Evolutionary conservation across 2,329 filamentous ascomycete genomes (phyloP).

Genomic region (Neofusicoccum cordaticola): DNA sequence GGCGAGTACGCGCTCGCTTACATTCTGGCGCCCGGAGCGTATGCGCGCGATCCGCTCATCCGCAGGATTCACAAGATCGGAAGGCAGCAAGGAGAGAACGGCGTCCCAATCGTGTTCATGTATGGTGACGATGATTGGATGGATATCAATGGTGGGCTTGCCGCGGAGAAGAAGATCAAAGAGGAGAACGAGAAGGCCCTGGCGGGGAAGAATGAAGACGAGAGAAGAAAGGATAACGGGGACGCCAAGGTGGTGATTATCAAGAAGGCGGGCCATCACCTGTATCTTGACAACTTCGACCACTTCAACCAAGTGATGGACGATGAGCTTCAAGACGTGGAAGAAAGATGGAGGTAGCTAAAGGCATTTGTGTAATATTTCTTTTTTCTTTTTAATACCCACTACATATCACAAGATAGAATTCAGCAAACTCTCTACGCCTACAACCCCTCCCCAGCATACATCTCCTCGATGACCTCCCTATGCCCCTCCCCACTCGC

Average conservation of each 20-base stretch:
- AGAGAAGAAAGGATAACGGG: slow-evolving; percentile 71
- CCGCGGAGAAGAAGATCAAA: slow-evolving; percentile 75
- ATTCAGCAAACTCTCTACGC: too few species aligned
- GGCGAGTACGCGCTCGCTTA: slow-evolving; percentile 93
- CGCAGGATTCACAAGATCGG: slow-evolving; percentile 82
- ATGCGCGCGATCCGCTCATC: slow-evolving; percentile 83
- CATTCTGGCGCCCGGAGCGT: slow-evolving; percentile 88
- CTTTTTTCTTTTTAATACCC: too few species aligned
- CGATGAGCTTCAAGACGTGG: slow-evolving; percentile 65
- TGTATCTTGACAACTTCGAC: slow-evolving; percentile 68
- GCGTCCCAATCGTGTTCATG: slow-evolving; percentile 68
- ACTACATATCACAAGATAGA: too few species aligned
- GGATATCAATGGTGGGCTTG: slow-evolving; percentile 65
- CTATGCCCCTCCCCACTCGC: neutral
- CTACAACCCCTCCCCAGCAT: neutral
- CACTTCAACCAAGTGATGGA: slow-evolving; percentile 66
- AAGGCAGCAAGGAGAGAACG: slow-evolving; percentile 64
- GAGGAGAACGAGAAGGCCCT: slow-evolving; percentile 62
- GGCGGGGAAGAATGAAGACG: slow-evolving; percentile 58
- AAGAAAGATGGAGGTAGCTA: slow-evolving; percentile 31
- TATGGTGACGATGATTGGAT: slow-evolving; percentile 13
- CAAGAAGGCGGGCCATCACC: slow-evolving; percentile 66
- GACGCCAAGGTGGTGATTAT: slow-evolving; percentile 80
- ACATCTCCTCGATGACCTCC: neutral
- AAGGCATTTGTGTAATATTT: too few species aligned